These are phyloP conservation scores for Cyphellophora europaea DNA, from an alignment of 2,329 filamentous ascomycete genomes.

Conservation along the genomic window DNA sequence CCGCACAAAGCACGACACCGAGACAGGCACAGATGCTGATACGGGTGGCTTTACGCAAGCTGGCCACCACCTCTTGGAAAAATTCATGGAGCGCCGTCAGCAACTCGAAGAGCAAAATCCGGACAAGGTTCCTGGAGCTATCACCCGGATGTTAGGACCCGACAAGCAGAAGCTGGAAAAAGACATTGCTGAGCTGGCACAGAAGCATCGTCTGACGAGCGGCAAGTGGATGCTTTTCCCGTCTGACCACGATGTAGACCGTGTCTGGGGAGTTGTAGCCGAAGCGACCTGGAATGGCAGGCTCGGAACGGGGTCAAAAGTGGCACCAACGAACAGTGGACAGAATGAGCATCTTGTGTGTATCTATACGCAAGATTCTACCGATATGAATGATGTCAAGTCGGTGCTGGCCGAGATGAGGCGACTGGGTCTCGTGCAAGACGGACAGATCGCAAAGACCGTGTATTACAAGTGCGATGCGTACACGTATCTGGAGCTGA, in stretches of 20 bases:
- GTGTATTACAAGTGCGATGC: conserved; percentile 77
- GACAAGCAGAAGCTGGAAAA: conserved; percentile 35
- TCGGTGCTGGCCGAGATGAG: conserved; percentile 57
- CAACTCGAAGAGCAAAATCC: conserved; percentile 32
- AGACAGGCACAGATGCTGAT: conserved; percentile 33
- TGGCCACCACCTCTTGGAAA: conserved; percentile 46
- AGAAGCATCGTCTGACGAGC: conserved; percentile 24
- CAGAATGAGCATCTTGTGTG: conserved; percentile 51
- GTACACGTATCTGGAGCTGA: conserved; percentile 58
- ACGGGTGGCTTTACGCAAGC: conserved; percentile 41
- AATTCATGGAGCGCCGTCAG: conserved; percentile 38
- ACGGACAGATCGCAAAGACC: conserved; percentile 22
- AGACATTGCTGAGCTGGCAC: conserved; percentile 54
- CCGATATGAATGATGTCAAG: conserved; percentile 57
- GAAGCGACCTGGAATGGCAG: conserved; percentile 58
- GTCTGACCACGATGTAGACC: conserved; percentile 43
- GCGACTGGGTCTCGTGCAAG: conserved; percentile 49
- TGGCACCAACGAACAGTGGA: conserved; percentile 33
- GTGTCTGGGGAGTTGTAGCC: conserved; percentile 58
- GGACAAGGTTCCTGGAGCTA: conserved; percentile 18
- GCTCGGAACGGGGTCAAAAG: conserved; percentile 65
- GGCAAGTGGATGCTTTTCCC: conserved; percentile 68
- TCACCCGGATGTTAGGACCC: conserved; percentile 30
- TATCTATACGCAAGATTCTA: conserved; percentile 69
- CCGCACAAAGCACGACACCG: conserved; percentile 26